Evolutionary conservation across 768 basidiomycete genomes (phyloP).

Genomic region (Boletus reticuloceps): DNA sequence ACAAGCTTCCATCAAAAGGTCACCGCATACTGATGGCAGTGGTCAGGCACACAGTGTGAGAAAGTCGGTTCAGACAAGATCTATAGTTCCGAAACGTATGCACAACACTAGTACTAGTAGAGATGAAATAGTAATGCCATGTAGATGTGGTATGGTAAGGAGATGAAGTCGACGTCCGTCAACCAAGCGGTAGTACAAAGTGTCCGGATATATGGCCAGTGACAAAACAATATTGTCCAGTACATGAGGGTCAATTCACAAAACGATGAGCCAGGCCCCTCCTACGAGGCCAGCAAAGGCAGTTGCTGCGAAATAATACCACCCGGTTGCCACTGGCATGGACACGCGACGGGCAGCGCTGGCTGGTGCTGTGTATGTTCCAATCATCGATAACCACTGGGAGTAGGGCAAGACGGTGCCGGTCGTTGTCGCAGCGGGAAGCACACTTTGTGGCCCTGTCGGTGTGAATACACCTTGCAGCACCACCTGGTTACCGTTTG

Average conservation of each 20-base stretch:
- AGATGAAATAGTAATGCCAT: slow-evolving; percentile 15
- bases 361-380: slow-evolving; percentile 28
- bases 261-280: slow-evolving; percentile 32
- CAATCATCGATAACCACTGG: slow-evolving; percentile 29
- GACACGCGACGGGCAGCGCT: slow-evolving; percentile 25
- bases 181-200: neutral
- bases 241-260: slow-evolving; percentile 12
- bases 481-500: slow-evolving; percentile 25
- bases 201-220: slow-evolving; percentile 3
- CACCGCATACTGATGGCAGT: too few relatives aligned
- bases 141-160: slow-evolving; percentile 13
- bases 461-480: slow-evolving; percentile 30
- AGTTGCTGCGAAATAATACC: slow-evolving; percentile 28
- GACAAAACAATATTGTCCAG: slow-evolving; percentile 5
- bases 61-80: slow-evolving; percentile 1
- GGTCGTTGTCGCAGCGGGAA: slow-evolving; percentile 25
- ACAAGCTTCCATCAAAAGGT: too few relatives aligned
- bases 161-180: neutral
- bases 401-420: slow-evolving; percentile 29
- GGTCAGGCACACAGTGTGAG: neutral
- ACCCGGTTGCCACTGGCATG: slow-evolving; percentile 18
- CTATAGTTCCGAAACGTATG: slow-evolving; percentile 10
- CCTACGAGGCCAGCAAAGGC: slow-evolving; percentile 23
- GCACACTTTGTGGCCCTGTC: slow-evolving; percentile 27
- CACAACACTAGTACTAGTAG: neutral